Conservation (phyloP, 352 stramenopile species). For the Globisporangium spinosum region DNA sequence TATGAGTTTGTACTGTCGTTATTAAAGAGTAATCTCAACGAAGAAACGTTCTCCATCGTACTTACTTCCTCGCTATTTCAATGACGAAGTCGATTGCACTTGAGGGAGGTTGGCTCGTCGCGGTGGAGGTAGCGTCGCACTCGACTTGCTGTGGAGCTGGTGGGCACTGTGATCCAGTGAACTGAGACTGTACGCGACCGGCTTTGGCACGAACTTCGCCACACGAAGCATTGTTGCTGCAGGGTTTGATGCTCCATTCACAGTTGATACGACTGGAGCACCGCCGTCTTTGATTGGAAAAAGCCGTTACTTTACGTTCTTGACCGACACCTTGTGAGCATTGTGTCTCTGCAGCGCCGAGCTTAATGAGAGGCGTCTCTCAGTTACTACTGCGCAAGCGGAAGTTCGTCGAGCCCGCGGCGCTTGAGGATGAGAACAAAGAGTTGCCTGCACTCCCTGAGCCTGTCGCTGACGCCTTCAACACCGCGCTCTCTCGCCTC, state of each 20-base stretch:
- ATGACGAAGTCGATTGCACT: constrained; percentile 3
- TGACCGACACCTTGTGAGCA: not conserved
- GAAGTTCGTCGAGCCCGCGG: constrained; percentile 32
- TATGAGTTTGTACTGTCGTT: constrained; percentile 3
- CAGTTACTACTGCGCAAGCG: constrained; percentile 18
- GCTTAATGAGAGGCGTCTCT: not conserved
- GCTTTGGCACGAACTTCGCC: constrained; percentile 17
- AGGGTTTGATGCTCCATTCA: not conserved
- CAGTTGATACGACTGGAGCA: not conserved
- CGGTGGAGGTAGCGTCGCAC: not conserved
- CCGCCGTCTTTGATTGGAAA: constrained; percentile 9
- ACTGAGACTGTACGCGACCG: constrained; percentile 22
- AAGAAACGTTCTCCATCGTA: not conserved
- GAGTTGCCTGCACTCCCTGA: not conserved
- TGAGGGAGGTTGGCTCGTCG: not conserved
- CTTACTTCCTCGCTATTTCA: constrained; percentile 2
- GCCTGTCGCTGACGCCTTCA: not conserved
- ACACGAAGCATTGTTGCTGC: constrained; percentile 13
- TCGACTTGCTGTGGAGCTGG: constrained; percentile 4
- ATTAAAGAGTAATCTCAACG: not conserved
- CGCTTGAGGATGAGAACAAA: not conserved
- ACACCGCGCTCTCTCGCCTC: constrained; percentile 14
- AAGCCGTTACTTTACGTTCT: not conserved
- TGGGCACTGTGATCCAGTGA: constrained; percentile 8
- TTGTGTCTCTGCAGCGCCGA: not conserved